Evolutionary conservation across 2,329 filamentous ascomycete genomes (phyloP).

Genomic region (Monilinia vaccinii-corymbosi): DNA sequence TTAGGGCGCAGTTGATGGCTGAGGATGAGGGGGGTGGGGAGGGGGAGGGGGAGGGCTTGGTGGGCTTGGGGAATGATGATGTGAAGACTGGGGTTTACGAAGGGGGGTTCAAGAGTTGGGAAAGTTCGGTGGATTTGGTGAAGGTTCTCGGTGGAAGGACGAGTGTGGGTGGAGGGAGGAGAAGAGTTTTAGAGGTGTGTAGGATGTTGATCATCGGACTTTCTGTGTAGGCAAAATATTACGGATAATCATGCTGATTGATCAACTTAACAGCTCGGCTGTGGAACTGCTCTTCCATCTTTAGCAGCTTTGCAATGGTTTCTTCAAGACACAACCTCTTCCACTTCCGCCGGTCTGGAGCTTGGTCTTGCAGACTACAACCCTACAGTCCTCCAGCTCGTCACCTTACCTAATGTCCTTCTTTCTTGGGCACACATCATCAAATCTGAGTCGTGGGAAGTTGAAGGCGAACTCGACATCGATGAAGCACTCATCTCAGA

Average conservation of each 20-base stretch:
- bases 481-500: conserved; percentile 41
- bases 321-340: conserved; percentile 24
- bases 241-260: neutral
- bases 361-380: conserved; percentile 75
- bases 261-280: conserved; percentile 51
- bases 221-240: neutral
- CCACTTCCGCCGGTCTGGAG: conserved; percentile 32
- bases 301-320: conserved; percentile 60
- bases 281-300: conserved; percentile 67
- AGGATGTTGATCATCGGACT: neutral
- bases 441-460: conserved; percentile 19
- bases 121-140: conserved; percentile 73
- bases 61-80: conserved; percentile 56
- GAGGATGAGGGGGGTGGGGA: conserved; percentile 55
- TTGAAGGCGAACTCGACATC: conserved; percentile 29
- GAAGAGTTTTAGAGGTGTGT: conserved; percentile 27
- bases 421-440: conserved; percentile 47
- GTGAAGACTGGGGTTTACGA: conserved; percentile 77
- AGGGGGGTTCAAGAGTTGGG: conserved; percentile 85
- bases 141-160: conserved; percentile 38
- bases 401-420: conserved; percentile 71
- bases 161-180: conserved; percentile 7
- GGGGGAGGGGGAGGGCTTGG: conserved; percentile 45
- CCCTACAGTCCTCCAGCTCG: conserved; percentile 64
- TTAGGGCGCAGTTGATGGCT: conserved; percentile 73